A percentile compares a stretch with the other conserved stretches of the same genome.
These are phyloP conservation scores for Hysterium pulicare DNA, from an alignment of 2,329 filamentous ascomycete genomes.

Conservation along the genomic window DNA sequence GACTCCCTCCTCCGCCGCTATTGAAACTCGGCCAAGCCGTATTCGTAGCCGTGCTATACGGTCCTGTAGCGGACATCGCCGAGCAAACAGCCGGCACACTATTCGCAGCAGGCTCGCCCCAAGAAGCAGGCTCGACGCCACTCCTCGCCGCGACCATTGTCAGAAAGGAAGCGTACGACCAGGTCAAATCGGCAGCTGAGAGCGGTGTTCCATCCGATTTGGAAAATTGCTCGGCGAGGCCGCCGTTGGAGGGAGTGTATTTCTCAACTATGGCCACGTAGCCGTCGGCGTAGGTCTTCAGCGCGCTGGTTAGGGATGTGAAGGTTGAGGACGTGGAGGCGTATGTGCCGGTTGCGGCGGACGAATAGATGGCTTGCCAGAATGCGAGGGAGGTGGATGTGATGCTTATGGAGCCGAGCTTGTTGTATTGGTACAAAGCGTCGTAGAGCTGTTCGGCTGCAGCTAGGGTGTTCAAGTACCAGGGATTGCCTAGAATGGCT, in stretches of 20 bases:
- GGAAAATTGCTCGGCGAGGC: conserved; percentile 65
- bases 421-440: conserved; percentile 68
- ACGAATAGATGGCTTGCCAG: conserved; percentile 64
- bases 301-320: conserved; percentile 55
- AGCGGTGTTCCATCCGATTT: conserved; percentile 49
- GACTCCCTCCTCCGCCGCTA: background rate
- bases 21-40: conserved; percentile 15
- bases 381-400: conserved; percentile 65
- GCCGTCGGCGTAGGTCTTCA: conserved; percentile 61
- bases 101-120: conserved; percentile 48
- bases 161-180: conserved; percentile 70
- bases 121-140: conserved; percentile 51
- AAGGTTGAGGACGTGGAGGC: conserved; percentile 54
- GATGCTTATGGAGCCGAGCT: conserved; percentile 60
- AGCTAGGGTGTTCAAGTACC: conserved; percentile 72
- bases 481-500: conserved; percentile 65
- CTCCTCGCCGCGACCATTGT: conserved; percentile 46
- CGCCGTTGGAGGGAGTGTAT: conserved; percentile 59
- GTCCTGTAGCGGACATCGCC: conserved; percentile 30
- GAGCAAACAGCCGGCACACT: conserved; percentile 51
- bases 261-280: conserved; percentile 49
- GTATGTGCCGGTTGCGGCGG: conserved; percentile 62
- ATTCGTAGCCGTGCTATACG: conserved; percentile 51
- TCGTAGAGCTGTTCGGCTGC: conserved; percentile 79
- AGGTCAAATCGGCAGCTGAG: conserved; percentile 66